These are phyloP conservation scores for Nicotiana rustica DNA, from an alignment of 305 asterid species.

Conservation along the genomic window DNA sequence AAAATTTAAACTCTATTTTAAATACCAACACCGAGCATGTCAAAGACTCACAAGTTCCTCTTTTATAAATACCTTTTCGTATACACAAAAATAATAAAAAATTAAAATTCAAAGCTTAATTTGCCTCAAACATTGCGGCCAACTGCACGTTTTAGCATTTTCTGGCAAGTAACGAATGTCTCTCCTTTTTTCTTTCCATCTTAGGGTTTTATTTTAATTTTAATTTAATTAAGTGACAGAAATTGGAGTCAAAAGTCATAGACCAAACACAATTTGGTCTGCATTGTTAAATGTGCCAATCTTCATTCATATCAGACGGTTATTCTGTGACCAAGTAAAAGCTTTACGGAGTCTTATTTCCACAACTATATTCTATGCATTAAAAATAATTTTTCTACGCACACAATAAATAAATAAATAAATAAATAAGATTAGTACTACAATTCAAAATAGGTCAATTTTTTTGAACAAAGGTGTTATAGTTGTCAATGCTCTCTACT, in stretches of 20 bases:
- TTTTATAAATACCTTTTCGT: neutral
- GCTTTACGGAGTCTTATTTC: neutral
- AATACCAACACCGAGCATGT: neutral
- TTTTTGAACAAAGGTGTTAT: neutral
- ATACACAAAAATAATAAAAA: neutral
- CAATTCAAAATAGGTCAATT: neutral
- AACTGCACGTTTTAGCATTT: neutral
- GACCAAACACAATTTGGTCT: conserved; percentile 3
- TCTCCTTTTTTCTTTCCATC: neutral
- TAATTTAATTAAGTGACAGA: neutral
- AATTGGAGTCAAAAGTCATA: neutral
- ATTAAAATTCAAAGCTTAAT: neutral
- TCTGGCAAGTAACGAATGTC: neutral
- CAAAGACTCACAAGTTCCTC: neutral
- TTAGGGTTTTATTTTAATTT: neutral
- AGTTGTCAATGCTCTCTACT: neutral
- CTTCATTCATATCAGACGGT: neutral
- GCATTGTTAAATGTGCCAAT: neutral
- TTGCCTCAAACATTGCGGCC: neutral
- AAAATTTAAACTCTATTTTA: neutral
- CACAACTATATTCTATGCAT: neutral
- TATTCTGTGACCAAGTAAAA: conserved; percentile 9
- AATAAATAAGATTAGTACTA: too few relatives aligned
- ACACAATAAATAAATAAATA: too few relatives aligned
- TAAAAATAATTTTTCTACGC: too few relatives aligned